Base-by-base conservation (phyloP, 2,329 filamentous ascomycete species). In the Acrocalymma vagum region DNA sequence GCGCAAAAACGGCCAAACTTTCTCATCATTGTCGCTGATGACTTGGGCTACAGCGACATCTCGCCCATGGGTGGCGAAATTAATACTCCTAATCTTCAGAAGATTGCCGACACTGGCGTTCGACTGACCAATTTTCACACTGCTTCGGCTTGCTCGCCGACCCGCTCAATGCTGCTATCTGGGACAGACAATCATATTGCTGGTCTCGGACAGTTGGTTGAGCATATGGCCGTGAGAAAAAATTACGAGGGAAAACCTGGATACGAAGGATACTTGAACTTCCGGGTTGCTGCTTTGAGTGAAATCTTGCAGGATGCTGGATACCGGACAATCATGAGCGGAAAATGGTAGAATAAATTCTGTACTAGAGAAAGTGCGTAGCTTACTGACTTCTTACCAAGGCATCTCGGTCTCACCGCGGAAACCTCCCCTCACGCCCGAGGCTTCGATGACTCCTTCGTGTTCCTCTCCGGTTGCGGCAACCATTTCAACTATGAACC, bases 61-160 rank as follows among this genome's bases (percentile, higher is more conserved):
- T 77, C 77, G 29, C 77, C 77, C 51, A 84, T 82, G 50, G 81
- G 82, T 27, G 74, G 78, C 45, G 81, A 84, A 63, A 84, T 84
- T 53, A 72, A 74, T 15, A 84, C 81, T 0, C 81, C 82, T 1
- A 78, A 81, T 53, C 71, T 85, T 25, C 79, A 84, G 63, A 76
- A 74, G 24, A 62, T 82, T 3, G 74, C 78, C 3, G 41, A 45
- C 46, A 67, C 65, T 56, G 68, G 82, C 13, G 63, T 85, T 13
- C 78, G 81, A 3, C 82, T 85, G 55, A 85, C 81, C 0, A 79
- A 85, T 53, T 86, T 84, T 61, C 83, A 86, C 55, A 78, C 82
- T 2, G 83, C 83, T 0, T 78, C 82, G 2, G 82, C 83, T 31
- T 86, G 82, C 63, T 85, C 81, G 29, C 83, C 83, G 1, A 83